Conservation (phyloP, 2,329 filamentous ascomycete genomes). For the Fusarium anguioides region DNA sequence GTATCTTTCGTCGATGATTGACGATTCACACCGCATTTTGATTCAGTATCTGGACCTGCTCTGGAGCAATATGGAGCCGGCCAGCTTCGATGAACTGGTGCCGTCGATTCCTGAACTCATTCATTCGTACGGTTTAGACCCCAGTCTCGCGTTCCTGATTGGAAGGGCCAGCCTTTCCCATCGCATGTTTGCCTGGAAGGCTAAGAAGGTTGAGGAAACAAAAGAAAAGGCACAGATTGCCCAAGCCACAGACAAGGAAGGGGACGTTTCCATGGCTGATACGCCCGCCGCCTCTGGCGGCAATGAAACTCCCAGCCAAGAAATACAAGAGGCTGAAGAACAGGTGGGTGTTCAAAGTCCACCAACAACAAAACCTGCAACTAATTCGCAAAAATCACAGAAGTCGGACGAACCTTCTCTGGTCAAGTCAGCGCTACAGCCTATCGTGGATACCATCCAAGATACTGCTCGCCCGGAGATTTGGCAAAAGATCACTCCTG, state of each 20-base stretch:
- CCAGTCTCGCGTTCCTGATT: constrained; percentile 86
- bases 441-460: constrained; percentile 76
- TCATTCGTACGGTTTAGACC: constrained; percentile 80
- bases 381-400: constrained; percentile 45
- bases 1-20: constrained; percentile 85
- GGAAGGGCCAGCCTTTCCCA: constrained; percentile 78
- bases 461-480: constrained; percentile 69
- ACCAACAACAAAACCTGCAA: constrained; percentile 19
- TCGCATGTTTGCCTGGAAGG: constrained; percentile 63
- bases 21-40: constrained; percentile 88
- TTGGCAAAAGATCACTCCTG: constrained; percentile 77
- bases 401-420: constrained; percentile 51
- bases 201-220: constrained; percentile 47
- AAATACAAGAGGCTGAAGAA: constrained; percentile 45
- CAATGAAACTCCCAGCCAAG: constrained; percentile 44
- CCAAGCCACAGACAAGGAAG: constrained; percentile 61
- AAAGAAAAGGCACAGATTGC: constrained; percentile 47
- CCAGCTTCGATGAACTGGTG: constrained; percentile 82
- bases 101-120: constrained; percentile 81
- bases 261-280: constrained; percentile 65
- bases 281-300: constrained; percentile 46
- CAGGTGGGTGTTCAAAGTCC: constrained; percentile 46
- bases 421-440: constrained; percentile 64
- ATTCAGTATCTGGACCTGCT: constrained; percentile 91
- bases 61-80: constrained; percentile 78